Conservation (phyloP, 2,329 filamentous ascomycete species). For the Colletotrichum lini region DNA sequence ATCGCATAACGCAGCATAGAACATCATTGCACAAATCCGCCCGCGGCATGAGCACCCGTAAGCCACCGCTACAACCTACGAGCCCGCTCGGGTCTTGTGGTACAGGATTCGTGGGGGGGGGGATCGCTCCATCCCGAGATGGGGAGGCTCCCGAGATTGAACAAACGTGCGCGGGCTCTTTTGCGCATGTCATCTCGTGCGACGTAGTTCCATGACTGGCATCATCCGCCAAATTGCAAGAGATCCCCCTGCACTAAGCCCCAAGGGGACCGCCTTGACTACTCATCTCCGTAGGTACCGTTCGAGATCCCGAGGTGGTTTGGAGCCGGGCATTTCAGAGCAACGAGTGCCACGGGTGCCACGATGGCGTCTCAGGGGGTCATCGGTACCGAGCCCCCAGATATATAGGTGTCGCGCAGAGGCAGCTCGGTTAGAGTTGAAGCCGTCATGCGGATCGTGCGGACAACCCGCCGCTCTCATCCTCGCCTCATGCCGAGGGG, state of each 20-base stretch:
- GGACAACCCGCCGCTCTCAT: not conserved
- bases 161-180: conserved; percentile 33
- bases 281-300: not conserved
- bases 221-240: not conserved
- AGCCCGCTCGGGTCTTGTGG: not conserved
- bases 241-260: conserved; percentile 10
- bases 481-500: conserved; percentile 3
- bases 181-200: conserved; percentile 10
- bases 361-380: not conserved
- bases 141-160: conserved; percentile 34
- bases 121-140: conserved; percentile 40
- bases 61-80: conserved; percentile 7
- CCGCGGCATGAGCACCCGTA: not conserved
- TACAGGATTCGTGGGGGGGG: conserved; percentile 15
- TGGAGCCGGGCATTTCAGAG: conserved; percentile 1
- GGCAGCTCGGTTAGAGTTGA: conserved; percentile 19
- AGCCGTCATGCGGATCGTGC: conserved; percentile 36
- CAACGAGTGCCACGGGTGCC: not conserved
- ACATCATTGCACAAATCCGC: not conserved
- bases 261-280: not conserved
- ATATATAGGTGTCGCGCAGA: conserved; percentile 2
- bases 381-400: not conserved
- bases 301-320: not conserved
- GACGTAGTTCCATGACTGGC: conserved; percentile 22
- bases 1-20: not conserved